A percentile compares a stretch with the other conserved stretches of the same genome.
Evolutionary conservation across 768 basidiomycete genomes (phyloP).

Genomic region (Tubosaeta brunneosetosa): DNA sequence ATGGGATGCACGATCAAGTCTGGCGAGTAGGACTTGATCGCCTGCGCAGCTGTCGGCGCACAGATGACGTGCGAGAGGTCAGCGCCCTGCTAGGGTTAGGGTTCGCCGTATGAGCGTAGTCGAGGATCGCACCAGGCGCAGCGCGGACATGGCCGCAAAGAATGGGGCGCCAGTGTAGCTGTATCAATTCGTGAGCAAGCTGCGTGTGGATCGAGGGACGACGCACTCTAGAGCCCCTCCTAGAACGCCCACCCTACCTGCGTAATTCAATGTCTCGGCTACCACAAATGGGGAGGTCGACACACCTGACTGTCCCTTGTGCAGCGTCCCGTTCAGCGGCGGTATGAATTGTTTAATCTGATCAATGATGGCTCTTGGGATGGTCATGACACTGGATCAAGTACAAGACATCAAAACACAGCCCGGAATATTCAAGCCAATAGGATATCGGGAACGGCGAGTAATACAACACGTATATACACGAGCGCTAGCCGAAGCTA

Average conservation of each 20-base stretch:
- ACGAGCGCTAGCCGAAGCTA: constrained; percentile 14
- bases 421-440: not conserved
- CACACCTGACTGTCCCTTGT: constrained; percentile 92
- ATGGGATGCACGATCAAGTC: constrained; percentile 98
- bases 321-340: constrained; percentile 79
- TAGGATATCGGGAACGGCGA: constrained; percentile 19
- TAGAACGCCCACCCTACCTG: constrained; percentile 87
- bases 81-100: not conserved
- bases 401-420: not conserved
- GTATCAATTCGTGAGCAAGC: not conserved
- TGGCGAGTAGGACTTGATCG: constrained; percentile 96
- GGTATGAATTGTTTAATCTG: constrained; percentile 84
- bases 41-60: constrained; percentile 82
- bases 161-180: constrained; percentile 98
- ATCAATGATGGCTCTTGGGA: constrained; percentile 56
- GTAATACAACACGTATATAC: constrained; percentile 28
- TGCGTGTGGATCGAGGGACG: not conserved
- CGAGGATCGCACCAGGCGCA: constrained; percentile 58
- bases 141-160: constrained; percentile 88
- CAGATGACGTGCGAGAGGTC: constrained; percentile 96
- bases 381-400: constrained; percentile 43
- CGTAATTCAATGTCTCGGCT: not conserved
- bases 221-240: constrained; percentile 91
- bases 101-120: not conserved
- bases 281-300: constrained; percentile 6